Conservation (phyloP, 345 rosid genomes). For the Syzygium jambos region DNA sequence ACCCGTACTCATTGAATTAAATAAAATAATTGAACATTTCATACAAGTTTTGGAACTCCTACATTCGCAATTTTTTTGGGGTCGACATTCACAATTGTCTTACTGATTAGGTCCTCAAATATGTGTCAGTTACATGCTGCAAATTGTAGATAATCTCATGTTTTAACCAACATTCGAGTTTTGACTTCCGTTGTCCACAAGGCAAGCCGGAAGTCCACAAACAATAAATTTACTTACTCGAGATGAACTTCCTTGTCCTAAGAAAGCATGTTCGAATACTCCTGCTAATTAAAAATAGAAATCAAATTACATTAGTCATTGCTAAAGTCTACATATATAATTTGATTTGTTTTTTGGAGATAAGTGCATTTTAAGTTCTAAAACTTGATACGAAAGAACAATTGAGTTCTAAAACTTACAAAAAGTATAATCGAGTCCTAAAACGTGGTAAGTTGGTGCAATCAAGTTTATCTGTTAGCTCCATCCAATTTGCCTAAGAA, state of each 20-base stretch:
- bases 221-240: neutral
- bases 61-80: neutral
- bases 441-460: no score
- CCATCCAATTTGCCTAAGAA: no score
- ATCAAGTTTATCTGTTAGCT: no score
- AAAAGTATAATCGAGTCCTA: no score
- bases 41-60: neutral
- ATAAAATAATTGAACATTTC: neutral
- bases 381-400: no score
- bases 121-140: no score
- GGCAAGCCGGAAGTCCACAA: neutral
- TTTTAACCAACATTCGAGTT: neutral
- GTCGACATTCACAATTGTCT: neutral
- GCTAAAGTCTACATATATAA: neutral
- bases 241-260: neutral
- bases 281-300: neutral
- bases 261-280: neutral
- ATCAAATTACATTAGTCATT: neutral
- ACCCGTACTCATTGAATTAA: neutral
- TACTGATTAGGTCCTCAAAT: neutral
- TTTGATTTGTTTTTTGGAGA: neutral
- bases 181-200: fast-evolving
- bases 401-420: no score
- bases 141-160: neutral
- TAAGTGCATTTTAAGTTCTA: no score